These are phyloP conservation scores for Corylus avellana DNA, from an alignment of 306 rosid genomes.

Conservation along the genomic window DNA sequence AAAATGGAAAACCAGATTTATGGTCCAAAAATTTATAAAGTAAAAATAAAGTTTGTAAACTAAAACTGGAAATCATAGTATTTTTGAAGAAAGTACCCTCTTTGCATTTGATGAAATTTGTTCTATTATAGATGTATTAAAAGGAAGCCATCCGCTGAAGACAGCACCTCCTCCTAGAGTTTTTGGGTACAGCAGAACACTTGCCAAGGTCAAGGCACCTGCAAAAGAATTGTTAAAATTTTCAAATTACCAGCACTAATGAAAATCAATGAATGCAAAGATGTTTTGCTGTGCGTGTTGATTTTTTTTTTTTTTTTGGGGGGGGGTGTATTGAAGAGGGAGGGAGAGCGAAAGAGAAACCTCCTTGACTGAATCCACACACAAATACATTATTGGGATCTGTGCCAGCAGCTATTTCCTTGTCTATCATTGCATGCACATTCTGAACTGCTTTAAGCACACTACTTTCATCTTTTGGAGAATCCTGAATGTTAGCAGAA, in stretches of 20 bases:
- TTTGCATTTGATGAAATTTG: slow-evolving; percentile 65
- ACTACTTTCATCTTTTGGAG: slow-evolving; percentile 65
- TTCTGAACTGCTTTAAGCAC: slow-evolving; percentile 74
- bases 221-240: slow-evolving; percentile 19
- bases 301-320: neutral
- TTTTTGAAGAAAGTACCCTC: slow-evolving; percentile 46
- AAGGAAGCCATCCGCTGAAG: slow-evolving; percentile 91
- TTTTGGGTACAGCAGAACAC: slow-evolving; percentile 83
- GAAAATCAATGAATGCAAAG: neutral
- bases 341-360: slow-evolving; percentile 35
- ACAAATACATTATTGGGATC: slow-evolving; percentile 73
- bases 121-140: slow-evolving; percentile 56
- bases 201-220: slow-evolving; percentile 90
- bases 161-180: slow-evolving; percentile 90
- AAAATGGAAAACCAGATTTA: neutral
- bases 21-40: neutral
- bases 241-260: slow-evolving; percentile 11
- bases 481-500: slow-evolving; percentile 47
- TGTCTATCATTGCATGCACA: slow-evolving; percentile 82
- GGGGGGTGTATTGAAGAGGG: neutral
- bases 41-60: neutral
- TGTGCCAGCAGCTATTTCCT: slow-evolving; percentile 77
- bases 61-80: slow-evolving; percentile 7
- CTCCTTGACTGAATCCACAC: slow-evolving; percentile 98
- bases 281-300: neutral